Evolutionary conservation across 2,329 filamentous ascomycete species (phyloP).

Genomic region (Talaromyces amestolkiae): DNA sequence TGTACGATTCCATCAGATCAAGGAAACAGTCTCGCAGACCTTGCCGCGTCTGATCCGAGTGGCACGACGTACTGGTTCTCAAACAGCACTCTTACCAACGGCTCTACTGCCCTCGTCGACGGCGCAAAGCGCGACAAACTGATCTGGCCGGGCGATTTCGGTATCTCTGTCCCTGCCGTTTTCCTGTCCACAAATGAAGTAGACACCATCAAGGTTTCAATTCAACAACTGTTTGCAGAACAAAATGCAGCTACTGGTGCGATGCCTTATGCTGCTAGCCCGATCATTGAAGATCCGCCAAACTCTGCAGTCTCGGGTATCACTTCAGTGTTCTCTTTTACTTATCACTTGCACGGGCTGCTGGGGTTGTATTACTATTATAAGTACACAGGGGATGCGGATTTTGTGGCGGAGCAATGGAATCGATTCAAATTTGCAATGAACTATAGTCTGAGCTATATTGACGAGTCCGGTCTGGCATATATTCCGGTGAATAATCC

Average conservation of each 20-base stretch:
- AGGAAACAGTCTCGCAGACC: conserved; percentile 20
- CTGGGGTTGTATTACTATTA: not conserved
- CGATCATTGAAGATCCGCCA: not conserved
- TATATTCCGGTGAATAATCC: not conserved
- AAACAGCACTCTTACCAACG: conserved; percentile 22
- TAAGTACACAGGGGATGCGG: not conserved
- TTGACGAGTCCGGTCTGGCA: not conserved
- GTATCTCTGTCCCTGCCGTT: conserved; percentile 52
- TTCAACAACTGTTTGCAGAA: not conserved
- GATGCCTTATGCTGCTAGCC: not conserved
- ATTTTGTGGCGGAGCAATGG: not conserved
- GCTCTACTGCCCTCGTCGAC: conserved; percentile 38
- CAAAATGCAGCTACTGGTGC: not conserved
- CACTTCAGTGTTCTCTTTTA: not conserved
- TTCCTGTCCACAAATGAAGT: not conserved
- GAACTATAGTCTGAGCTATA: not conserved
- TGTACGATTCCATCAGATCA: conserved; percentile 32
- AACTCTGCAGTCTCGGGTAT: not conserved
- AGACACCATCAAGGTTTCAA: not conserved
- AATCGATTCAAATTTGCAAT: not conserved
- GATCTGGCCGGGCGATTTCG: conserved; percentile 63
- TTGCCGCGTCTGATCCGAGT: not conserved
- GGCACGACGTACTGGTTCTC: not conserved
- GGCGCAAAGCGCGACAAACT: conserved; percentile 43
- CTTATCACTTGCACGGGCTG: not conserved